Conservation (phyloP, 768 basidiomycete species). For the Suillus plorans region DNA sequence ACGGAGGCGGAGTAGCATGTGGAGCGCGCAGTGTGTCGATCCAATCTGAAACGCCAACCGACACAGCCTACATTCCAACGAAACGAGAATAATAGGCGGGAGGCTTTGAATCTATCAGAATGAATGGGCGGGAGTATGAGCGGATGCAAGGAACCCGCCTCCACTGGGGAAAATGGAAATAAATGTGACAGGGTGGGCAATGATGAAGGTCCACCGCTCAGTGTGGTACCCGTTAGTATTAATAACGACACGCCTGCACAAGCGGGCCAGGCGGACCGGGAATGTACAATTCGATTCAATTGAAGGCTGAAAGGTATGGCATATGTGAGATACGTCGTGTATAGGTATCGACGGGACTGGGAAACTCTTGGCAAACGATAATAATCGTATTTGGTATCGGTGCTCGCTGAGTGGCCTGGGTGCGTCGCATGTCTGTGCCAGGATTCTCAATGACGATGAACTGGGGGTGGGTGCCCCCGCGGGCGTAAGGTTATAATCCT, state of each 20-base stretch:
- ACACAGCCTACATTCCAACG: background rate
- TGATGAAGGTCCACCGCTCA: background rate
- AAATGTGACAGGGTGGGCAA: background rate
- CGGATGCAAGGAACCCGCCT: background rate
- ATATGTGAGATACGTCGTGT: background rate
- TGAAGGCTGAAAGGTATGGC: background rate
- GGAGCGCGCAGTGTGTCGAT: background rate
- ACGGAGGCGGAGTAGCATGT: background rate
- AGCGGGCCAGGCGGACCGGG: background rate
- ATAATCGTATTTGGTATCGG: background rate
- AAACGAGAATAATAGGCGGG: background rate
- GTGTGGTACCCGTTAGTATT: background rate
- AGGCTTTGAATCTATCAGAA: background rate
- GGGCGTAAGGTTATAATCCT: background rate
- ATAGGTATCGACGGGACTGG: background rate
- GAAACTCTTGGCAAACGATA: background rate
- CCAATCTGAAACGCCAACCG: background rate
- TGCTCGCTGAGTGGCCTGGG: background rate
- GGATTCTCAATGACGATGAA: too few relatives aligned
- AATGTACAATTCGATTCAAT: background rate
- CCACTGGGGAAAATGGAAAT: background rate
- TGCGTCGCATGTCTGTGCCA: background rate
- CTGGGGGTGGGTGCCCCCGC: background rate
- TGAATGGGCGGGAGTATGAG: background rate
- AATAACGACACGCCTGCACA: background rate